phyloP scores from a whole-genome alignment of 768 basidiomycete genomes.

The Hericium alpestre region DNA sequence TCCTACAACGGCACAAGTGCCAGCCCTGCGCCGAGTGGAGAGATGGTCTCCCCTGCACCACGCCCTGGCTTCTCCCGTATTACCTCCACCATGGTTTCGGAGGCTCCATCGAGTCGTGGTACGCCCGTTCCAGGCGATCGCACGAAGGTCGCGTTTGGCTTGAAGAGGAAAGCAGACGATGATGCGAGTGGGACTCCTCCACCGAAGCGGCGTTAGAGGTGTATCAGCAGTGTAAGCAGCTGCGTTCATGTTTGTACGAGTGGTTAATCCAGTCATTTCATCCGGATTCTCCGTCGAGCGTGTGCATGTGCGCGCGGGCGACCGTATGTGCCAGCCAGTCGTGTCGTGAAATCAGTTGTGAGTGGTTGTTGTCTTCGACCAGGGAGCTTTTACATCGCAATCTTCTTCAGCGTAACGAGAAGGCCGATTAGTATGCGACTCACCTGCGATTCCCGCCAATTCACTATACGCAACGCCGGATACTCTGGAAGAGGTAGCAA shows the following conservation, averaged over 20 bases:
- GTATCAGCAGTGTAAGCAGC: not conserved
- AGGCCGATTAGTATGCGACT: no score
- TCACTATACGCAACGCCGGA: no score
- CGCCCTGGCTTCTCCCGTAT: conserved; percentile 73
- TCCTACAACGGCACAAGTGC: conserved; percentile 27
- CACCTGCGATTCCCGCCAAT: no score
- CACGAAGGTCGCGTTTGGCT: conserved; percentile 62
- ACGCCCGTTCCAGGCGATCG: conserved; percentile 57
- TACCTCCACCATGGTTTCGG: conserved; percentile 42
- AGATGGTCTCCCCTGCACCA: conserved; percentile 53
- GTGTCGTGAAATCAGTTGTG: no score
- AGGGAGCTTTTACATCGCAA: no score
- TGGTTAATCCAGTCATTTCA: not conserved
- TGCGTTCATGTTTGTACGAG: not conserved
- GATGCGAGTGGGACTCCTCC: conserved; percentile 60
- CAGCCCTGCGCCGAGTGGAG: conserved; percentile 32
- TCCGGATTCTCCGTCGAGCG: not conserved
- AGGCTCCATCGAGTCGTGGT: conserved; percentile 29
- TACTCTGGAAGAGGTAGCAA: no score
- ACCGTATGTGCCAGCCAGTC: no score
- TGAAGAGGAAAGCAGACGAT: conserved; percentile 71
- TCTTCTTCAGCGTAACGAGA: no score
- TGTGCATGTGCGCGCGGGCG: not conserved
- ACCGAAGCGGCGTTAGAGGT: conserved; percentile 34
- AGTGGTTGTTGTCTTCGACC: no score